These are phyloP conservation scores for Nicotiana paniculata DNA, from an alignment of 257 asterid species.

Conservation along the genomic window DNA sequence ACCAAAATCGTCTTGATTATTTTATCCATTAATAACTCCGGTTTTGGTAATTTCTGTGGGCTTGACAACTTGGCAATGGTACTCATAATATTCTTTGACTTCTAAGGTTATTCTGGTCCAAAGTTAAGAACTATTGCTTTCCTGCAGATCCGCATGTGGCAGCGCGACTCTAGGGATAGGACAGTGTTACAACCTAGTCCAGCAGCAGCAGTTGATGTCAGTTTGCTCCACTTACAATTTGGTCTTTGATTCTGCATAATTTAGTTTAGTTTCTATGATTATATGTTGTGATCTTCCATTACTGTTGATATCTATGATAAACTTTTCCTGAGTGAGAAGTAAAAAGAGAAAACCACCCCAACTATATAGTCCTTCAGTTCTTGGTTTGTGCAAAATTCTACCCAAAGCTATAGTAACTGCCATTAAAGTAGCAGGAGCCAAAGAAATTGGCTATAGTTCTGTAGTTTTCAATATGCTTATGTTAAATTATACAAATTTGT, in stretches of 20 bases:
- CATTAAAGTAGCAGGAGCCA: not conserved
- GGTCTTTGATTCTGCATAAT: not conserved
- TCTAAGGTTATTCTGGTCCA: not conserved
- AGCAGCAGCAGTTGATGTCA: slow-evolving; percentile 96
- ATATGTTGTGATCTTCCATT: not conserved
- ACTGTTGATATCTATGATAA: not conserved
- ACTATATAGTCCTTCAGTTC: not conserved
- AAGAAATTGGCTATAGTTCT: not conserved
- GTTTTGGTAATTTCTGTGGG: slow-evolving; percentile 7
- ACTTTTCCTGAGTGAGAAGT: not conserved
- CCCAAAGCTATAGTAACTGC: not conserved
- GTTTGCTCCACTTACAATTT: slow-evolving; percentile 23
- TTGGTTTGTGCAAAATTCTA: not conserved
- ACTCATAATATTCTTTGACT: slow-evolving; percentile 5
- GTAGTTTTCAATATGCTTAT: not conserved
- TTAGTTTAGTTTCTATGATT: not conserved
- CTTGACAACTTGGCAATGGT: not conserved
- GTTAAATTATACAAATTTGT: not conserved
- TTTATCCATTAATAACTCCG: not conserved
- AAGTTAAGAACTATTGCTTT: slow-evolving; percentile 4
- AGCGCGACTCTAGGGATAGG: slow-evolving; percentile 84
- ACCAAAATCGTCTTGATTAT: not conserved
- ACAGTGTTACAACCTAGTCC: slow-evolving; percentile 89
- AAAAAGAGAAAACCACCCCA: not conserved
- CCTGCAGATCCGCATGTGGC: slow-evolving; percentile 90